Base-by-base conservation (phyloP, 1,139 yeast genomes). In the Arxiozyma slooffiae region DNA sequence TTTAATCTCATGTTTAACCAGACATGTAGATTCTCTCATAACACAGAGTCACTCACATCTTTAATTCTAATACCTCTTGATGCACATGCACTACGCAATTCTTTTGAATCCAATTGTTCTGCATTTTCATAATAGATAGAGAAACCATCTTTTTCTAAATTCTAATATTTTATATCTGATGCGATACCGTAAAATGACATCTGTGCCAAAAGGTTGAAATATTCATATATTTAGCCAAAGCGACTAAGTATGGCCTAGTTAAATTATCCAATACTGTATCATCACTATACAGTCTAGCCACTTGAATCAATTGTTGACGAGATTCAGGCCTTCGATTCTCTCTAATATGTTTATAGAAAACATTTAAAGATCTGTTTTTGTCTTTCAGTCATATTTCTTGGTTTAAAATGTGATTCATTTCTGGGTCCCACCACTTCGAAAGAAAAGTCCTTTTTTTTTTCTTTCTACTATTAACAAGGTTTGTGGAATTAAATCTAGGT, bases 61-160 rank as follows among this genome's bases (percentile, higher is more conserved):
- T 76, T 75, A 38, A 89, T 81, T 67, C 80, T 84, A 67, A 92
- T 88, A 66, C 98, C 98, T 72, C 98, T 81, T 50, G 94, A 88
- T 50, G 88, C 86, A 74, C 97, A 89, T 1, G 97, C 98, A 54
- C 75, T 74, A 68, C 87, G 92, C 56, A 92, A 76, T 70, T 92
- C 98, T n/a, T 80, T 78, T 21, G 86, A 78, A 26, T 90, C 80
- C 60, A 92, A 76, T 17, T 88, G 76, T 48, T 85, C 92, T 48
- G 90, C 90, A 48, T 97, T 97, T 71, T 92, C 98, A 66, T 88
- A 89, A 60, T 85, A 95, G 58, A 92, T 87, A 44, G 90, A 85
- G 60, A 83, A 80, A 68, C 92, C 98, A 67, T 92, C 98, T 60
- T 83, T 82, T 69, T 89, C 92, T 71, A 92, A 86, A 60, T n/a